These are phyloP conservation scores for Alternaria brassicicola DNA, from an alignment of 2,329 filamentous ascomycete genomes.

Conservation along the genomic window DNA sequence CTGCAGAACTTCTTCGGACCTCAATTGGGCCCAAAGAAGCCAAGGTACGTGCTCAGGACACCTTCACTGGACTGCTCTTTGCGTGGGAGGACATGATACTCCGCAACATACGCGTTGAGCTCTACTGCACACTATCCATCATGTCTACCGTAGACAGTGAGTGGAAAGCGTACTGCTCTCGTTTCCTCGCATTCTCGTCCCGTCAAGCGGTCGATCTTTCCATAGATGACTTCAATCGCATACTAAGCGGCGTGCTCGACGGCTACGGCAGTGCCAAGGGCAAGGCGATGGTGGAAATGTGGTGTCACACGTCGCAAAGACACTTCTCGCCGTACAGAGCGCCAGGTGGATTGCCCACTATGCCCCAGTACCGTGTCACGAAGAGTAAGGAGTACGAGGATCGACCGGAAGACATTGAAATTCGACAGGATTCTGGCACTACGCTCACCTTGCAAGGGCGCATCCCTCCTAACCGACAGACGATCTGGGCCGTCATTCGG, in stretches of 20 bases:
- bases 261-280: constrained; percentile 57
- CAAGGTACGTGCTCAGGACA: constrained; percentile 22
- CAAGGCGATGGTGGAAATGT: constrained; percentile 55
- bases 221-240: constrained; percentile 55
- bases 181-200: constrained; percentile 37
- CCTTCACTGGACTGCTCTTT: constrained; percentile 40
- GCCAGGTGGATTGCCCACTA: constrained; percentile 42
- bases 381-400: constrained; percentile 32
- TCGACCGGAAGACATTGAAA: constrained; percentile 38
- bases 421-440: constrained; percentile 36
- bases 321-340: constrained; percentile 35
- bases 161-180: constrained; percentile 39
- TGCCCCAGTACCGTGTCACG: constrained; percentile 36
- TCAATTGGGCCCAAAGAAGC: constrained; percentile 21
- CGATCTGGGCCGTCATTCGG: constrained; percentile 41
- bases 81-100: constrained; percentile 39
- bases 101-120: constrained; percentile 31
- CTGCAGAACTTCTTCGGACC: constrained; percentile 36
- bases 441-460: constrained; percentile 39
- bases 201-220: constrained; percentile 36
- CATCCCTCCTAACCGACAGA: constrained; percentile 41
- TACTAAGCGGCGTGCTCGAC: constrained; percentile 62
- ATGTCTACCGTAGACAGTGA: constrained; percentile 35
- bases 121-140: constrained; percentile 42
- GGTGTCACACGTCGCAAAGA: constrained; percentile 44